Base-by-base conservation (phyloP, 2,329 filamentous ascomycete genomes). In the Aspergillus fischeri region DNA sequence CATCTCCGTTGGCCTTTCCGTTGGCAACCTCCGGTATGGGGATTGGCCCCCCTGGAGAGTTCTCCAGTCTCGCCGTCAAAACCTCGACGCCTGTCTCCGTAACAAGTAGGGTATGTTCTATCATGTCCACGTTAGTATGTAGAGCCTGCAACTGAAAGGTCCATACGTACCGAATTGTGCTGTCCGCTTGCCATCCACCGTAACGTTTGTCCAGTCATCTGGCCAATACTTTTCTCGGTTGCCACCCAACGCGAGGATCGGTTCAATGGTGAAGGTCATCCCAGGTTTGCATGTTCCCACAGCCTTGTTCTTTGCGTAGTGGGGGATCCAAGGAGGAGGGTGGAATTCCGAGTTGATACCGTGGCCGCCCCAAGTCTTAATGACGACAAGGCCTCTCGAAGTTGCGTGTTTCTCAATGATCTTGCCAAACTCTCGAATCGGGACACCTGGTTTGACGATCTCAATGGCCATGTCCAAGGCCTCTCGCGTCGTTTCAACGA, bases 261-360 rank as follows among this genome's bases (percentile, higher is more conserved):
- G 92, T 77, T 97, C 92, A 60, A 97, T 96, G 0, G 92, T 97
- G 68, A 97, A 97, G 51, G 91, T 94, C 91, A 96, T 95, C 32
- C 92, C 92, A 0, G 90, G 86, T 77, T 96, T 96, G 63, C 91
- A 93, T 68, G 88, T 85, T 50, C 92, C 92, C 1, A 95, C 88
- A 0, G 91, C 90, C 82, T 96, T 97, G 77, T 96, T 97, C 81
- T 95, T 96, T 54, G 87, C 91, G 70, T 97, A 97, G 75, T 97
- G 92, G 4, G 92, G 92, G 45, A 97, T 88, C 72, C 93, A 96
- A 1, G 92, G 92, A 32, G 91, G 86, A 73, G 86, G 89, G 73
- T 97, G 92, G 80, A 97, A 97, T 42, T 94, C 81, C 54, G 84
- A 86, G 76, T 95, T 93, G 75, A 96, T 89, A 59, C 92, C 92